These are phyloP conservation scores for Physaria fendleri DNA, from an alignment of 345 rosid genomes.

Conservation along the genomic window DNA sequence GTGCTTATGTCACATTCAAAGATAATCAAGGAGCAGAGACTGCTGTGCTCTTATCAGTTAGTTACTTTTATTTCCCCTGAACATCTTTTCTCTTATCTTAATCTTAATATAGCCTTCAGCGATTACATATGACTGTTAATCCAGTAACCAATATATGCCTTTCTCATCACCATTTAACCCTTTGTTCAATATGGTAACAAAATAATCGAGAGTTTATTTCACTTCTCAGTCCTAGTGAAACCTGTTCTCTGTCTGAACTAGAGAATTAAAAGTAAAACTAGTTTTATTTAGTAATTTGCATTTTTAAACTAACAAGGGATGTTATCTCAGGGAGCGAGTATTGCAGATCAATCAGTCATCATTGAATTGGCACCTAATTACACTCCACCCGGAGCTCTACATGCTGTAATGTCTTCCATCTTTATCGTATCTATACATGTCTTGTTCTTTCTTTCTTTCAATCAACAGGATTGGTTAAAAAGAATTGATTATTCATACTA, in stretches of 20 bases:
- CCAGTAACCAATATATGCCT: neutral
- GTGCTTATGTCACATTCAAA: conserved; percentile 73
- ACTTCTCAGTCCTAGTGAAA: neutral
- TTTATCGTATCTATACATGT: neutral
- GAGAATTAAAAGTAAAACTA: neutral
- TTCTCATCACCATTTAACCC: conserved; percentile 1
- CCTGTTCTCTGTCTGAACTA: neutral
- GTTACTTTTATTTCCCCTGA: conserved; percentile 7
- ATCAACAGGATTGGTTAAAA: neutral
- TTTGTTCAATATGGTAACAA: neutral
- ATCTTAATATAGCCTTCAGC: neutral
- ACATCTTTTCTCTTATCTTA: neutral
- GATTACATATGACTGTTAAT: neutral
- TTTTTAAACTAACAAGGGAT: conserved; percentile 5
- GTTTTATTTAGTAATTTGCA: neutral
- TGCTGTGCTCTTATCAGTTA: conserved; percentile 79
- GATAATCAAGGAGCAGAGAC: conserved; percentile 83
- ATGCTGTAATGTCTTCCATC: conserved; percentile 39
- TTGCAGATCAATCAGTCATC: conserved; percentile 66
- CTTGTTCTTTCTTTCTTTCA: neutral
- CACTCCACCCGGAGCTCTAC: conserved; percentile 43
- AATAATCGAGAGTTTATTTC: neutral
- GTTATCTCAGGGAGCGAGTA: conserved; percentile 63
- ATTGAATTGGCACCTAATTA: conserved; percentile 65
- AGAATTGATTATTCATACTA: neutral